A percentile compares a stretch with the other conserved stretches of the same genome.
These are phyloP conservation scores for Phanerodontia chrysosporium DNA, from an alignment of 768 basidiomycete species.

Conservation along the genomic window DNA sequence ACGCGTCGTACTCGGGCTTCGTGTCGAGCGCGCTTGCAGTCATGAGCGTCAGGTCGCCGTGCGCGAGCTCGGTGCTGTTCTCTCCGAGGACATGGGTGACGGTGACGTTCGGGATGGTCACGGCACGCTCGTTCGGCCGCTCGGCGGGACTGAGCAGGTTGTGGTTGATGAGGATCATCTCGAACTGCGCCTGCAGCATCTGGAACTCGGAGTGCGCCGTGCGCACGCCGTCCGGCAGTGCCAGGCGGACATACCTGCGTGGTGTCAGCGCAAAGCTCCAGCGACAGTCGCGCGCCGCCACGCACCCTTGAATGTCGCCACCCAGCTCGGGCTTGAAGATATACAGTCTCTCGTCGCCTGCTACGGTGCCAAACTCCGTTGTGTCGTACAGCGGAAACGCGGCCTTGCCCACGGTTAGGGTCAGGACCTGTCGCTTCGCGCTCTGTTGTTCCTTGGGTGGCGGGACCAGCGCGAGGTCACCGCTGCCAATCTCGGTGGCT, in stretches of 20 bases:
- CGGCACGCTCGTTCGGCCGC: not conserved
- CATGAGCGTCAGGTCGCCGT: not conserved
- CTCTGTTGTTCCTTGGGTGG: not conserved
- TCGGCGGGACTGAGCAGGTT: constrained; percentile 13
- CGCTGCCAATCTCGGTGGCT: constrained; percentile 15
- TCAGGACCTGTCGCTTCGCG: constrained; percentile 7
- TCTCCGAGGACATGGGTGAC: constrained; percentile 3
- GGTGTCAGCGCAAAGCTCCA: not conserved
- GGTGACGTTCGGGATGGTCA: constrained; percentile 5
- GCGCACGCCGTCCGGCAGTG: constrained; percentile 10
- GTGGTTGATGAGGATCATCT: constrained; percentile 20
- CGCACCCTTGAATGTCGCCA: constrained; percentile 11
- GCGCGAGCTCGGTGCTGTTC: not conserved
- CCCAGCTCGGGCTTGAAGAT: constrained; percentile 12
- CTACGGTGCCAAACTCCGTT: constrained; percentile 14
- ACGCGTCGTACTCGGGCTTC: not conserved
- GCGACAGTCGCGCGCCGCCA: no score
- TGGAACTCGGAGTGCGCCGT: constrained; percentile 8
- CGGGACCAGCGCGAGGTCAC: constrained; percentile 16
- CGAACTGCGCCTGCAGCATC: constrained; percentile 15
- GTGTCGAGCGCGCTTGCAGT: not conserved
- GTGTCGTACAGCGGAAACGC: constrained; percentile 12
- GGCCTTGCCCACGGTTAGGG: constrained; percentile 10
- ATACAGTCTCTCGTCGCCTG: constrained; percentile 13
- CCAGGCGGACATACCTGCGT: constrained; percentile 9